phyloP scores from a whole-genome alignment of 139 green algal species.

The Tetraselmis chui region DNA sequence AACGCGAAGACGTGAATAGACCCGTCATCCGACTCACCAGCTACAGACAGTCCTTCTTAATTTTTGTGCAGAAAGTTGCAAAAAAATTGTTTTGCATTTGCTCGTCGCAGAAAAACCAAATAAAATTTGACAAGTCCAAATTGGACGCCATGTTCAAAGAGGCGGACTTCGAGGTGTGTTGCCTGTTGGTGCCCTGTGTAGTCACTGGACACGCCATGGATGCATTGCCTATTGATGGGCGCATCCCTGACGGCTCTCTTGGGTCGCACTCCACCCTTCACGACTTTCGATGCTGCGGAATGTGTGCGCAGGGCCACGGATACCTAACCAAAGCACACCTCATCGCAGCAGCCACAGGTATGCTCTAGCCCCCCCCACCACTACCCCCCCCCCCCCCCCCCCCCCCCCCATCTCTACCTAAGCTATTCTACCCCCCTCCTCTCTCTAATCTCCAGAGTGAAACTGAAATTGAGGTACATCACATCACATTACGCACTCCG shows the following conservation, averaged over 20 bases:
- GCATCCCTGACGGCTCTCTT: no score
- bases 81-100: no score
- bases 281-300: not conserved
- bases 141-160: not conserved
- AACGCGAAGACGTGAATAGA: not conserved
- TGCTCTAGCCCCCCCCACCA: not conserved
- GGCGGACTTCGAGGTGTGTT: not conserved
- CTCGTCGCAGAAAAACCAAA: not conserved
- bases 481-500: no score
- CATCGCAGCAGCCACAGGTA: not conserved
- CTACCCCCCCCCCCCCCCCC: not conserved
- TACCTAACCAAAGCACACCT: not conserved
- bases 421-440: not conserved
- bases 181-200: no score
- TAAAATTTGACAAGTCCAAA: not conserved
- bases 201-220: no score
- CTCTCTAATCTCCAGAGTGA: no score
- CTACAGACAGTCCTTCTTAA: no score
- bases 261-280: not conserved
- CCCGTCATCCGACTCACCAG: not conserved
- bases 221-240: no score
- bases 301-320: not conserved
- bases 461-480: no score
- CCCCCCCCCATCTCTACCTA: not conserved
- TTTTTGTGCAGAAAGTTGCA: no score